Base-by-base conservation (phyloP, 169 alveolate genomes). In the Babesia gibsoni region DNA sequence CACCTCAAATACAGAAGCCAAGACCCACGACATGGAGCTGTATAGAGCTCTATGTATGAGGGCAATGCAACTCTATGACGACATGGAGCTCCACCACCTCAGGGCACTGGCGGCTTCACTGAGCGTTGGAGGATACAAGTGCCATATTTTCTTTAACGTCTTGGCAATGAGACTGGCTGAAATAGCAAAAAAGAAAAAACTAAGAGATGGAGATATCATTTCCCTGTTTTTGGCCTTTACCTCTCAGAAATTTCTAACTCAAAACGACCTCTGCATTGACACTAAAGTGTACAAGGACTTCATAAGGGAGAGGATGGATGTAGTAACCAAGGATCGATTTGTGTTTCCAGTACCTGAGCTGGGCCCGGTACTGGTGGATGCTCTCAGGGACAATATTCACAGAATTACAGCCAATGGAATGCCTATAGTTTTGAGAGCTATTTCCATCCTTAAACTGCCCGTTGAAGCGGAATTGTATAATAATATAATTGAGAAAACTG, bases 1-100 rank as follows among this genome's bases (percentile, higher is more conserved):
- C 41, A 66, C 81, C 0, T 64, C 82, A n/a, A 77, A 77, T 27
- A 50, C 79, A 20, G 75, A 77, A 32, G 68, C 74, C 3, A 56
- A 35, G 52, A 57, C 61, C 58, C 65, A 35, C 8, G 73, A 77
- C 54, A 8, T 67, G 37, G 54, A 77, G 29, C 43, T 77, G n/a
- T 77, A 64, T 35, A 16, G 70, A 9, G 35, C 39, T 16, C 36
- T 77, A 45, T 77, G 86, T 41, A 9, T 49, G 20, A 36, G 73
- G 29, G 36, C 57, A 16, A 77, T 77, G 0, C 61, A 67, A 2
- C 29, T 77, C n/a, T 43, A 39, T 23, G 75, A 66, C 36, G 69
- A 77, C 16, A 68, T 77, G 46, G 86, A 77, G 23, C 58, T 67
- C 25, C 86, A 67, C 20, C 86, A 77, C 36, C 22, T 77, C 8